Evolutionary conservation across 805 yeast genomes (phyloP).

Genomic region (Suhomyces kilbournensis): DNA sequence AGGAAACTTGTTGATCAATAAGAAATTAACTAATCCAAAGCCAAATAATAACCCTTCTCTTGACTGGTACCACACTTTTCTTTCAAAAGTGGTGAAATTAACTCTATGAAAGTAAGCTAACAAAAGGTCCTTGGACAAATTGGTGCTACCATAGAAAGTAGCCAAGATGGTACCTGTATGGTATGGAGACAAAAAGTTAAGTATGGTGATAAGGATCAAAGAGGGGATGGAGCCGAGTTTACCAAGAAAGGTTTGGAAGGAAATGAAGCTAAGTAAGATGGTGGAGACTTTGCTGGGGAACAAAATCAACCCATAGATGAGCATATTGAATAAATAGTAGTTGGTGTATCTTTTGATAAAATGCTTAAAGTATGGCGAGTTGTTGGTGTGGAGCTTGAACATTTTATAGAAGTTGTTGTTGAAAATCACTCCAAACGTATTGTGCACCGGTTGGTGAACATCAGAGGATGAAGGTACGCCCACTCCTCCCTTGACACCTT

Average conservation of each 20-base stretch:
- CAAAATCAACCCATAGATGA: constrained; percentile 24
- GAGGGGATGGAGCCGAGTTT: constrained; percentile 49
- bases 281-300: constrained; percentile 29
- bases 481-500: background rate
- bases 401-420: background rate
- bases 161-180: constrained; percentile 37
- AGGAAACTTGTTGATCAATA: constrained; percentile 40
- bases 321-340: constrained; percentile 23
- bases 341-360: constrained; percentile 17
- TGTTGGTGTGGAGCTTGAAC: constrained; percentile 1
- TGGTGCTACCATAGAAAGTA: constrained; percentile 46
- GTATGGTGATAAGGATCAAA: constrained; percentile 29
- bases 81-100: constrained; percentile 42
- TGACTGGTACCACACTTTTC: constrained; percentile 47
- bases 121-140: constrained; percentile 45
- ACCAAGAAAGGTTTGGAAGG: constrained; percentile 43
- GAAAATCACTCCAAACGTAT: background rate
- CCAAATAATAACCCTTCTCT: constrained; percentile 58
- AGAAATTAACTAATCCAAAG: constrained; percentile 48
- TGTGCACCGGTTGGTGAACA: background rate
- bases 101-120: constrained; percentile 49
- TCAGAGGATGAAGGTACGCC: background rate
- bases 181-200: constrained; percentile 33
- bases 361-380: constrained; percentile 18
- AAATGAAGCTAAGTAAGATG: constrained; percentile 38